Percentiles rank a stretch among this genome's conserved stretches.
phyloP scores from a whole-genome alignment of 805 yeast species.

The Nakazawaea peltata region DNA sequence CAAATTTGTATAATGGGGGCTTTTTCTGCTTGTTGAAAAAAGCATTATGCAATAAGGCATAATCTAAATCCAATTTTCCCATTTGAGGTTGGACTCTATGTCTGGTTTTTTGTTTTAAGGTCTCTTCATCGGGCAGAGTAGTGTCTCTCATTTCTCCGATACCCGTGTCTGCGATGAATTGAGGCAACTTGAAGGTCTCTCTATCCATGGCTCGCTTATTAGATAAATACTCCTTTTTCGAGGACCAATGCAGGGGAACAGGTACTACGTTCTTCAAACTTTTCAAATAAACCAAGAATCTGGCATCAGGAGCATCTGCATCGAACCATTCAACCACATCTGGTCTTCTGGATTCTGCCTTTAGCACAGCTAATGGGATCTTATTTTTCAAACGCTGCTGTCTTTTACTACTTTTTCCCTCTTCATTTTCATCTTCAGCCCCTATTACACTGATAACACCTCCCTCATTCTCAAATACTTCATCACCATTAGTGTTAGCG shows the following conservation, averaged over 20 bases:
- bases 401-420: conserved; percentile 30
- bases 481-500: conserved; percentile 12
- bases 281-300: conserved; percentile 55
- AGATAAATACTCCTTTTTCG: conserved; percentile 66
- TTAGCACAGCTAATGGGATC: conserved; percentile 61
- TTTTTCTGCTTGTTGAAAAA: conserved; percentile 75
- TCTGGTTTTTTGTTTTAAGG: conserved; percentile 66
- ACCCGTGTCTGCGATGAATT: conserved; percentile 73
- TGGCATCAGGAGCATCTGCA: conserved; percentile 77
- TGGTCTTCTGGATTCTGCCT: conserved; percentile 53
- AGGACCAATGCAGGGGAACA: conserved; percentile 82
- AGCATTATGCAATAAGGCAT: conserved; percentile 72
- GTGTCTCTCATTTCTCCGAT: conserved; percentile 79
- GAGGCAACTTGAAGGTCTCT: conserved; percentile 70
- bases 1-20: conserved; percentile 61
- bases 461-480: conserved; percentile 13
- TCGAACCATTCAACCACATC: conserved; percentile 83
- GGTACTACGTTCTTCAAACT: conserved; percentile 57
- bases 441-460: too few species aligned
- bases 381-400: conserved; percentile 45
- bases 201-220: conserved; percentile 59
- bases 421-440: conserved; percentile 16
- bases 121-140: conserved; percentile 39
- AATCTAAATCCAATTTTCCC: conserved; percentile 83
- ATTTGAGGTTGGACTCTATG: conserved; percentile 85